Evolutionary conservation across 1,284 basidiomycete genomes (phyloP).

Genomic region (Agaricales sp.): DNA sequence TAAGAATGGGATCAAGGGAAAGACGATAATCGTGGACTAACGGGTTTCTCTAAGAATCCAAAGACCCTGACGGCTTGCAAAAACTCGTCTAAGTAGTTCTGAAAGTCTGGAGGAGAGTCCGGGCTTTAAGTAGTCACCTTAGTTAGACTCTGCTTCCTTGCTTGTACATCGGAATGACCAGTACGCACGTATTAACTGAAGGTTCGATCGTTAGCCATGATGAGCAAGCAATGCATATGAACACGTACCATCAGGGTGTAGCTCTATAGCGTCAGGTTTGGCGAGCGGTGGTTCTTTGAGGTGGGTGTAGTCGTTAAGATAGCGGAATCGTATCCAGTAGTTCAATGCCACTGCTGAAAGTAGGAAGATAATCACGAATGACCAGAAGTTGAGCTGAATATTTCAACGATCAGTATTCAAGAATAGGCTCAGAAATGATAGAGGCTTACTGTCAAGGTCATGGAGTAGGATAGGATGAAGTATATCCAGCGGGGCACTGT

Average conservation of each 20-base stretch:
- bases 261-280: conserved; percentile 69
- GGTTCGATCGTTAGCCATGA: no score
- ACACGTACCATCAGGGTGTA: conserved; percentile 77
- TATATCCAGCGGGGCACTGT: conserved; percentile 71
- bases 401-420: background rate
- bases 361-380: conserved; percentile 68
- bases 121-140: conserved; percentile 27
- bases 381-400: conserved; percentile 77
- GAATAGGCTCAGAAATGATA: background rate
- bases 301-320: conserved; percentile 68
- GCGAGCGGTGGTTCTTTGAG: conserved; percentile 79
- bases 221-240: background rate
- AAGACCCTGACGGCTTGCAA: conserved; percentile 90
- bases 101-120: conserved; percentile 33
- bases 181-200: no score
- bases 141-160: no score
- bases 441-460: conserved; percentile 67
- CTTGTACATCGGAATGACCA: no score
- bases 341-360: conserved; percentile 60
- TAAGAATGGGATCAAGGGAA: background rate
- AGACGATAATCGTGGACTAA: conserved; percentile 25
- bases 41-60: conserved; percentile 91
- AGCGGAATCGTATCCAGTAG: conserved; percentile 79
- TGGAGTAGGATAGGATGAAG: conserved; percentile 75
- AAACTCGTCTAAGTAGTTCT: conserved; percentile 94